Percentiles rank a stretch among this genome's conserved stretches.
Evolutionary conservation across 2,329 filamentous ascomycete genomes (phyloP).

Genomic region (Exutisphaerella laricina): DNA sequence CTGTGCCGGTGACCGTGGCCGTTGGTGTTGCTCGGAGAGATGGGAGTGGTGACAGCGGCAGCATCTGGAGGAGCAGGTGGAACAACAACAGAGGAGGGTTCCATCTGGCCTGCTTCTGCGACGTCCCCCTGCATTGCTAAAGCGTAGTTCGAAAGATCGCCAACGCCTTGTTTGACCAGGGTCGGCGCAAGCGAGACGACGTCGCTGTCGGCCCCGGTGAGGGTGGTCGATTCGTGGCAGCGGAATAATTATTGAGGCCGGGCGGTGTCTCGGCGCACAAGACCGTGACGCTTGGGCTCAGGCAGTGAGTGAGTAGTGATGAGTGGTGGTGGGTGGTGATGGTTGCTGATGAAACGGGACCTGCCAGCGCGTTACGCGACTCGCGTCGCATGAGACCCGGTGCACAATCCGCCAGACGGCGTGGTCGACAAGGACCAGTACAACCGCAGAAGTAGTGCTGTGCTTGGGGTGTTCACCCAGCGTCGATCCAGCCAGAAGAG

Average conservation of each 20-base stretch:
- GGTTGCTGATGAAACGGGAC: neutral
- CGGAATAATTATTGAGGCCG: too few species aligned
- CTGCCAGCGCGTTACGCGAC: neutral
- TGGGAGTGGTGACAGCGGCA: neutral
- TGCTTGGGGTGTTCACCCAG: neutral
- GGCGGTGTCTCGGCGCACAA: neutral
- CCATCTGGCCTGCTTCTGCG: neutral
- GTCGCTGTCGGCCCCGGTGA: neutral
- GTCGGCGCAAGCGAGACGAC: neutral
- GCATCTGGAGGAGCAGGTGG: slow-evolving; percentile 1
- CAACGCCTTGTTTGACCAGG: neutral
- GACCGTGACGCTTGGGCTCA: neutral
- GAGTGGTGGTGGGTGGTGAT: neutral
- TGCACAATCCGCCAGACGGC: neutral
- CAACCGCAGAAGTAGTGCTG: too few species aligned
- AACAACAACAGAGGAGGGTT: neutral
- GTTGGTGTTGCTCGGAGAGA: neutral
- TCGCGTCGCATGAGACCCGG: neutral
- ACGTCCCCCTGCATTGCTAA: neutral
- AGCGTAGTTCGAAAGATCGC: neutral
- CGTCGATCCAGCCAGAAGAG: neutral
- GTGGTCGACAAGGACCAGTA: neutral
- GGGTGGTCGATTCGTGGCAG: neutral
- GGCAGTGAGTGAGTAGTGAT: too few species aligned
- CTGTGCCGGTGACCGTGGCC: slow-evolving; percentile 3